Base-by-base conservation (phyloP, 176 grass and related monocot genomes). In the Rhynchospora pubera region DNA sequence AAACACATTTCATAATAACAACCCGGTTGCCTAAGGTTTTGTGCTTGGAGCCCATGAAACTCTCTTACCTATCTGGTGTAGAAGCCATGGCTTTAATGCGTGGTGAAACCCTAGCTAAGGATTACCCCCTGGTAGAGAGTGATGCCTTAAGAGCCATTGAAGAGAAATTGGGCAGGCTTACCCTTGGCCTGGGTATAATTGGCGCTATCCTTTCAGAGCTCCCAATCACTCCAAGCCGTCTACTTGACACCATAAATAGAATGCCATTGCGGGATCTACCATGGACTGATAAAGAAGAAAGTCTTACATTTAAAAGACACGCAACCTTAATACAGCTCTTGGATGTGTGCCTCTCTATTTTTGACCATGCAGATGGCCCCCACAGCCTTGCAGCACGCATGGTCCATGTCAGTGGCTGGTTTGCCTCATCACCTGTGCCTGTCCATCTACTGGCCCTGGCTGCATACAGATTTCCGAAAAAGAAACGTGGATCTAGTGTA, bases 71-170 rank as follows among this genome's bases (percentile, higher is more conserved):
- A 71, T 98, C 96, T 71, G 96, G 92, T 82, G 87, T 86, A 32
- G 96, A 98, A 76, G 92, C 96, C 66, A 85, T 98, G 89, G 72
- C 87, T 89, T 74, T 98, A 84, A 98, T 98, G 96, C 94, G 91
- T 75, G 92, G 96, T 48, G 90, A 89, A 84, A 82, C 79, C 61
- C 61, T 66, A 5, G 76, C 85, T 14, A 98, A 94, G 61, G 89
- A 94, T 60, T 94, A 88, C 77, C 84, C 92, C 21, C 77, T 94
- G 72, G 77, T 90, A 69, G 96, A 95, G 85, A 88, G 83, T 68
- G 96, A 98, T 86, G 96, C 96, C 9, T 89, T 98, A 47, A 94
- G 86, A 82, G 83, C 68, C 74, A 93, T 94, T 56, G 96, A 98
- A 84, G 96, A 94, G 78, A 98, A 94, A 84, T 88, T 98, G 79